Evolutionary conservation across 805 yeast genomes (phyloP).

Genomic region (Kuraishia ogatae): DNA sequence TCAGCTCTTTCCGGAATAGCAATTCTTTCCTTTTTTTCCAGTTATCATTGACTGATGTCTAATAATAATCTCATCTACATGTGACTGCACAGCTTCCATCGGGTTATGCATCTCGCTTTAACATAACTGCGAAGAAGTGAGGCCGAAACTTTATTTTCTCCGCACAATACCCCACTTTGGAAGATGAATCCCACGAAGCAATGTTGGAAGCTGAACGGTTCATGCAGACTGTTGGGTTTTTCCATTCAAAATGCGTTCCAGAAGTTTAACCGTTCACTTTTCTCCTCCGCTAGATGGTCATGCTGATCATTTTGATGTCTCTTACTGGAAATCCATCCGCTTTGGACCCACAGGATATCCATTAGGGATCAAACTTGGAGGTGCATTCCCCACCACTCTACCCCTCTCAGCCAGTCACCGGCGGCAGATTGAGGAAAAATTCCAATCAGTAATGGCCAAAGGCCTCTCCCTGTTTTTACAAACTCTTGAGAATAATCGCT

Average conservation of each 20-base stretch:
- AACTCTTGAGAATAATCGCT: not conserved
- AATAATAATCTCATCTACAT: not conserved
- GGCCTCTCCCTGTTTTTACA: not conserved
- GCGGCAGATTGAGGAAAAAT: not conserved
- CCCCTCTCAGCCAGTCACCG: not conserved
- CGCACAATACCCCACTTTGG: not conserved
- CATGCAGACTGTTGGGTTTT: not conserved
- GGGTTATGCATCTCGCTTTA: not conserved
- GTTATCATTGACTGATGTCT: not conserved
- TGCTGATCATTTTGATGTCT: not conserved
- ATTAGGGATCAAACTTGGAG: not conserved
- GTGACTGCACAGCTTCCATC: not conserved
- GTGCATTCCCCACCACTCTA: not conserved
- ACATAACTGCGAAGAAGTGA: not conserved
- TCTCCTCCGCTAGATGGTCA: not conserved
- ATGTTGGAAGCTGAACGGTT: not conserved
- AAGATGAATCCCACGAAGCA: no score
- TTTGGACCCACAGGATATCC: not conserved
- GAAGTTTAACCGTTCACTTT: not conserved
- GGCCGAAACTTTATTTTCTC: not conserved
- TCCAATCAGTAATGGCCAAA: not conserved
- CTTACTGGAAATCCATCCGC: not conserved
- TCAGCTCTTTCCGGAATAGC: not conserved
- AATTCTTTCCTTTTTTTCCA: not conserved
- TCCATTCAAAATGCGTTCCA: not conserved